phyloP scores from a whole-genome alignment of 208 protist genomes.

The Vickermania ingenoplastis region DNA sequence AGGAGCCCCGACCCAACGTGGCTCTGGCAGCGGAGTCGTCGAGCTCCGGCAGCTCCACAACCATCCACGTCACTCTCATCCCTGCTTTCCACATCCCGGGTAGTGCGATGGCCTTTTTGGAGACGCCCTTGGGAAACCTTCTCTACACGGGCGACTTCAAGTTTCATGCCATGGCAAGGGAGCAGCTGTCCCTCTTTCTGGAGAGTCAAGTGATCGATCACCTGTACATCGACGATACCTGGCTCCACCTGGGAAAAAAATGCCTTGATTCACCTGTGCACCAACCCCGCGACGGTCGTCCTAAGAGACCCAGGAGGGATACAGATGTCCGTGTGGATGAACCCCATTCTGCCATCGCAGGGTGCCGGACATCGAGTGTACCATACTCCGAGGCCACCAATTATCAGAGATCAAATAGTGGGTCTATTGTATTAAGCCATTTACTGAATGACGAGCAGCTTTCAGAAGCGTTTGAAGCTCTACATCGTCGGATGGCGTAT shows the following conservation, averaged over 20 bases:
- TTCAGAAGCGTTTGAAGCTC: constrained; percentile 56
- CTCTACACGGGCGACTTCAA: constrained; percentile 84
- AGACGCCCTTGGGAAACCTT: constrained; percentile 34
- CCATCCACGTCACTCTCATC: constrained; percentile 34
- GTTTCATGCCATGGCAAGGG: constrained; percentile 18
- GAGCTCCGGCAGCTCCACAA: background rate
- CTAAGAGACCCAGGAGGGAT: too few relatives aligned
- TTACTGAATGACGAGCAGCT: constrained; percentile 47
- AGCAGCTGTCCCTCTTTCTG: constrained; percentile 35
- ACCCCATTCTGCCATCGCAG: background rate
- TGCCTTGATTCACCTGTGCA: too few relatives aligned
- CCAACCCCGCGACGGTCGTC: background rate
- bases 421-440: constrained; percentile 36
- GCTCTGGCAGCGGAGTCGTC: background rate
- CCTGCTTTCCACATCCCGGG: constrained; percentile 71
- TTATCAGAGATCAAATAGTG: background rate
- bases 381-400: background rate
- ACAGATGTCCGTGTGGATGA: background rate
- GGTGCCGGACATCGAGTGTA: background rate
- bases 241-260: constrained; percentile 61
- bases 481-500: constrained; percentile 53
- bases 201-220: constrained; percentile 52
- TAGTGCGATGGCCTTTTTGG: constrained; percentile 68
- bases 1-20: background rate
- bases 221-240: constrained; percentile 79